A percentile compares a stretch with the other conserved stretches of the same genome.
phyloP scores from a whole-genome alignment of 2,329 filamentous ascomycete species.

The Stemphylium beticola region DNA sequence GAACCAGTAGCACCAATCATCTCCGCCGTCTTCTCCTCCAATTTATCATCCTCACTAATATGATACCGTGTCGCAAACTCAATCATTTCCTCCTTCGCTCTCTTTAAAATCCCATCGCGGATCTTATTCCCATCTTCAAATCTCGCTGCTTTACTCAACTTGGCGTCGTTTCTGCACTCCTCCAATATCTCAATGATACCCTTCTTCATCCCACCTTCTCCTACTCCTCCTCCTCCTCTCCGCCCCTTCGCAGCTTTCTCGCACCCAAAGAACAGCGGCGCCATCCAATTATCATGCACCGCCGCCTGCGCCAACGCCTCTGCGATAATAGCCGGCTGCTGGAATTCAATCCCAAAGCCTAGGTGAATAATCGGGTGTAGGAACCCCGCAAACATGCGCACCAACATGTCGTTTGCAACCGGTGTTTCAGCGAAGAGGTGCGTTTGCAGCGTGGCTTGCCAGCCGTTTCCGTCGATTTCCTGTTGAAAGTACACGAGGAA shows the following conservation, averaged over 20 bases:
- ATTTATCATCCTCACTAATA: slow-evolving; percentile 58
- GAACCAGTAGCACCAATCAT: slow-evolving; percentile 71
- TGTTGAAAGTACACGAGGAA: slow-evolving; percentile 78
- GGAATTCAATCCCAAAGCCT: slow-evolving; percentile 83
- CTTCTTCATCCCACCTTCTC: slow-evolving; percentile 19
- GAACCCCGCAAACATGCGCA: slow-evolving; percentile 71
- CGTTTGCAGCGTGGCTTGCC: slow-evolving; percentile 66
- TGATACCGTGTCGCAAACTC: slow-evolving; percentile 63
- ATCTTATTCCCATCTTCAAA: slow-evolving; percentile 68
- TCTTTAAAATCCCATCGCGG: slow-evolving; percentile 69
- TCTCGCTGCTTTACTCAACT: slow-evolving; percentile 61
- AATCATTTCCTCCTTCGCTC: slow-evolving; percentile 69
- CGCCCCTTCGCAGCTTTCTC: slow-evolving; percentile 56
- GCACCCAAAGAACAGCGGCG: slow-evolving; percentile 59
- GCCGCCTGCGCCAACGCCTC: slow-evolving; percentile 79
- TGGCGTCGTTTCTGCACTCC: slow-evolving; percentile 62
- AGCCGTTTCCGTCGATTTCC: slow-evolving; percentile 71
- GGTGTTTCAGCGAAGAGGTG: slow-evolving; percentile 73
- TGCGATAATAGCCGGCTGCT: slow-evolving; percentile 80
- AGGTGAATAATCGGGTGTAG: slow-evolving; percentile 84
- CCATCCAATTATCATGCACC: slow-evolving; percentile 67
- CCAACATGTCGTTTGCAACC: slow-evolving; percentile 70
- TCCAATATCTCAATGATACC: slow-evolving; percentile 67
- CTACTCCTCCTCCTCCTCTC: slow-evolving; percentile 17
- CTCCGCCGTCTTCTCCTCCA: slow-evolving; percentile 65